A percentile compares a stretch with the other conserved stretches of the same genome.
Evolutionary conservation across 2,329 filamentous ascomycete genomes (phyloP).

Genomic region (Penicillium sp.): DNA sequence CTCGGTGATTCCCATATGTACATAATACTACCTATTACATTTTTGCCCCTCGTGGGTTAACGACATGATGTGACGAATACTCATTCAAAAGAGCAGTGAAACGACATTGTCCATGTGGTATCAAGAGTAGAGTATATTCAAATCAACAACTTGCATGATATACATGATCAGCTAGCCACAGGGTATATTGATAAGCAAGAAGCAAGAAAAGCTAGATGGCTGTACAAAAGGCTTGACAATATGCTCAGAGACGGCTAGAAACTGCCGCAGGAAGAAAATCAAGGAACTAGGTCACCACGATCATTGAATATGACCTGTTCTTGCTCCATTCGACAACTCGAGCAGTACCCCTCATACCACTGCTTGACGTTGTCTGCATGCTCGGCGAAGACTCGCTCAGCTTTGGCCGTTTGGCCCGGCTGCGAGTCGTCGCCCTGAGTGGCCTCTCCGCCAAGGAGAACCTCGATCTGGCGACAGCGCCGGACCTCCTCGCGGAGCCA

Average conservation of each 20-base stretch:
- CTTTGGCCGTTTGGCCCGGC: constrained; percentile 21
- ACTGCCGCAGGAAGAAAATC: constrained; percentile 1
- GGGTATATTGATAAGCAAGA: constrained; percentile 25
- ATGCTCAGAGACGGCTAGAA: neutral
- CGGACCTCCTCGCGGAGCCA: constrained; percentile 75
- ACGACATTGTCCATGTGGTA: constrained; percentile 1
- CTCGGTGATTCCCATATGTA: neutral
- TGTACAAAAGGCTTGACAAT: constrained; percentile 5
- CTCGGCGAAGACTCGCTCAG: constrained; percentile 24
- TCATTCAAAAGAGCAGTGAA: constrained; percentile 3
- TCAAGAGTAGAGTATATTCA: neutral
- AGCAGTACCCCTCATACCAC: constrained; percentile 56
- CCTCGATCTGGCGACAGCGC: constrained; percentile 59
- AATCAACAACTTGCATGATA: neutral
- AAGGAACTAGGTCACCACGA: constrained; percentile 18
- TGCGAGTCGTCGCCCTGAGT: constrained; percentile 19
- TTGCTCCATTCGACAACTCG: constrained; percentile 48
- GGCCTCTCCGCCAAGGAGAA: constrained; percentile 34
- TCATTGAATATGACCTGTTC: constrained; percentile 21
- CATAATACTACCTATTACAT: constrained; percentile 1
- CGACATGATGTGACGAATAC: constrained; percentile 15
- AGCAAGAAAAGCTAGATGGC: constrained; percentile 8
- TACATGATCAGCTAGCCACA: constrained; percentile 9
- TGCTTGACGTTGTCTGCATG: constrained; percentile 42
- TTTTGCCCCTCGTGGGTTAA: neutral